A percentile compares a stretch with the other conserved stretches of the same genome.
Conservation (phyloP, 2,329 filamentous ascomycete genomes). For the Venturiaceae sp. region DNA sequence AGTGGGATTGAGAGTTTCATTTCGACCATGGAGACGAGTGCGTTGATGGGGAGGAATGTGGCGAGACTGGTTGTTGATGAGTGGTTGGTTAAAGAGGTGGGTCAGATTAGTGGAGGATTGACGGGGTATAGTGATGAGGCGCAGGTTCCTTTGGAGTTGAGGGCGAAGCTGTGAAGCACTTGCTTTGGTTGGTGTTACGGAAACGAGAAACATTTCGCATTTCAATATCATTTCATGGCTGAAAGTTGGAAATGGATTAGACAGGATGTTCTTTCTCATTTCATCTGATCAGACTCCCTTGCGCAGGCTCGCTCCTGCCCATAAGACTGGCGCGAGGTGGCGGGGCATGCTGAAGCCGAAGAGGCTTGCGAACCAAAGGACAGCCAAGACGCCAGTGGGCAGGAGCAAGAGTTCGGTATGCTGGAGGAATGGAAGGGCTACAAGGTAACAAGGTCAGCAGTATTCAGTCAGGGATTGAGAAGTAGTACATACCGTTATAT, state of each 20-base stretch:
- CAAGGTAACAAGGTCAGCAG: slow-evolving; percentile 10
- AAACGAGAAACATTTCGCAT: no score
- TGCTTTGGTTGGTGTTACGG: no score
- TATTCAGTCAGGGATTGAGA: background rate
- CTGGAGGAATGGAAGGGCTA: slow-evolving; percentile 55
- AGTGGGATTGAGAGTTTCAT: slow-evolving; percentile 82
- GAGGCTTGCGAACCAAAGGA: slow-evolving; percentile 47
- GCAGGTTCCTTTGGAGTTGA: slow-evolving; percentile 1
- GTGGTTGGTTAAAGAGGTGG: slow-evolving; percentile 22
- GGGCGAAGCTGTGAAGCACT: slow-evolving; percentile 1
- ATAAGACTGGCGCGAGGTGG: slow-evolving; percentile 40
- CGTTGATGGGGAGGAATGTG: slow-evolving; percentile 82
- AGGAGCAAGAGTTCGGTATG: slow-evolving; percentile 57
- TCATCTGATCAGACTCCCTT: slow-evolving; percentile 24
- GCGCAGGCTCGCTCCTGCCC: slow-evolving; percentile 36
- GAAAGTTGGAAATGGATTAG: no score
- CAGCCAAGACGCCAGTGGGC: slow-evolving; percentile 48
- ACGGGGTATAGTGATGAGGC: background rate
- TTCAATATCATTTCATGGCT: no score
- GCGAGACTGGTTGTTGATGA: slow-evolving; percentile 61
- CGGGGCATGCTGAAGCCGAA: slow-evolving; percentile 42
- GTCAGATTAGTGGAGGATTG: background rate
- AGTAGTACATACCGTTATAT: slow-evolving; percentile 43
- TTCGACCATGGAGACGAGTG: slow-evolving; percentile 94
- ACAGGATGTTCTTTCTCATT: background rate